Evolutionary conservation across 2,329 filamentous ascomycete genomes (phyloP).

Genomic region (Scleromitrula shiraiana): DNA sequence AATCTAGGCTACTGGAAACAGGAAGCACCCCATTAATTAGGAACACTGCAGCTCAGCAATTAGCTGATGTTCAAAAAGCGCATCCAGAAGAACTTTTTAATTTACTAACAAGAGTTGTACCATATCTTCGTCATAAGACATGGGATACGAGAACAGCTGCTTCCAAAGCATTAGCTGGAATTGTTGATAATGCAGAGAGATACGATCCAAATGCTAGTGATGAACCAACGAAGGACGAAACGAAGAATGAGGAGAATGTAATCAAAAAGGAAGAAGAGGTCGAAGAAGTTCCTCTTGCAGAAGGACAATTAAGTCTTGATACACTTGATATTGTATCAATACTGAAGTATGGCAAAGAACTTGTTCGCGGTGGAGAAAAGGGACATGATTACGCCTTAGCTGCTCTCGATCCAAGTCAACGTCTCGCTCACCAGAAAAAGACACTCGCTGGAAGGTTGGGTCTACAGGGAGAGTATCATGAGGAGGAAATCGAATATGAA

Average conservation of each 20-base stretch:
- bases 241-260: constrained; percentile 33
- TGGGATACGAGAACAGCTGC: constrained; percentile 96
- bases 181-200: constrained; percentile 76
- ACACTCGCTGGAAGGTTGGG: constrained; percentile 76
- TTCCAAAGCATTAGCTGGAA: constrained; percentile 88
- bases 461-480: constrained; percentile 72
- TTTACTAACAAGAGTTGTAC: constrained; percentile 85
- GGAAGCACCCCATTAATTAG: constrained; percentile 93
- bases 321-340: constrained; percentile 72
- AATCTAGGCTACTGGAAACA: constrained; percentile 78
- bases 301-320: constrained; percentile 61
- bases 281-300: constrained; percentile 34
- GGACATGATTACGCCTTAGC: constrained; percentile 80
- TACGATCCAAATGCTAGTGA: constrained; percentile 85
- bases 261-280: constrained; percentile 55
- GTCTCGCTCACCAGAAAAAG: constrained; percentile 83
- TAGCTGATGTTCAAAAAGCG: constrained; percentile 96
- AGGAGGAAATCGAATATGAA: constrained; percentile 71
- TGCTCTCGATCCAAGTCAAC: constrained; percentile 69
- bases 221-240: constrained; percentile 39
- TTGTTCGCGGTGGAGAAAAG: constrained; percentile 73
- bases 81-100: constrained; percentile 98
- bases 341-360: constrained; percentile 72
- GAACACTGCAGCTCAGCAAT: constrained; percentile 92
- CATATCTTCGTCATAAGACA: constrained; percentile 87